A percentile compares a stretch with the other conserved stretches of the same genome.
Evolutionary conservation across 805 yeast species (phyloP).

Genomic region (Ogataea trehaloabstinens): DNA sequence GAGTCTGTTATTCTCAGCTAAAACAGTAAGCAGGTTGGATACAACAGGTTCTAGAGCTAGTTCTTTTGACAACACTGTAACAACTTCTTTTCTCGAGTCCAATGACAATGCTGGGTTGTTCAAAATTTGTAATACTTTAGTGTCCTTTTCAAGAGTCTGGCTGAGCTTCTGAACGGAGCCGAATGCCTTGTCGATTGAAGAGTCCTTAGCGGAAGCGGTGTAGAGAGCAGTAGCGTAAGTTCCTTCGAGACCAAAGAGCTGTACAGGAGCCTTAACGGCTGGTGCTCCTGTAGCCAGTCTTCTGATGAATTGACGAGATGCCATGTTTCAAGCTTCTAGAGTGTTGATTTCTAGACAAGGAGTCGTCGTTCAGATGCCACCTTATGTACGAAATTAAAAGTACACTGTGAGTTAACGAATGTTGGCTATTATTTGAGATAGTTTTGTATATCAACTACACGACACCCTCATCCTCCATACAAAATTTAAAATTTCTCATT

Average conservation of each 20-base stretch:
- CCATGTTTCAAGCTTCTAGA: conserved; percentile 40
- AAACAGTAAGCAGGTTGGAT: conserved; percentile 74
- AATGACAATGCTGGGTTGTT: conserved; percentile 80
- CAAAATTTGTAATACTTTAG: conserved; percentile 59
- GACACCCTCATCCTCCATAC: not conserved
- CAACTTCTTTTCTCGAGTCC: conserved; percentile 71
- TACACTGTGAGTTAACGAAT: too few species aligned
- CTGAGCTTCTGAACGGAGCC: conserved; percentile 61
- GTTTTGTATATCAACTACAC: not conserved
- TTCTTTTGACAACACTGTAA: conserved; percentile 51
- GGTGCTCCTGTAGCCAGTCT: conserved; percentile 64
- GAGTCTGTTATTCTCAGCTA: conserved; percentile 95
- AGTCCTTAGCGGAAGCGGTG: conserved; percentile 83
- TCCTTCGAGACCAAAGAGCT: conserved; percentile 93
- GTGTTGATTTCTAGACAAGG: conserved; percentile 9
- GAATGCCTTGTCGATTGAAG: conserved; percentile 66
- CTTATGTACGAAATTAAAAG: too few species aligned
- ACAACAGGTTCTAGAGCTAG: conserved; percentile 64
- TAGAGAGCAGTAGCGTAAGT: conserved; percentile 94
- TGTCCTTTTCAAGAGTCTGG: conserved; percentile 56
- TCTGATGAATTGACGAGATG: conserved; percentile 66
- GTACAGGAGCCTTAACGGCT: conserved; percentile 78
- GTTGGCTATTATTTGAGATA: too few species aligned
- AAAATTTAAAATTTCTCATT: conserved; percentile 19
- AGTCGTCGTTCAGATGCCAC: conserved; percentile 1